Percentiles rank a stretch among this genome's conserved stretches.
These are phyloP conservation scores for Cryptosporidium baileyi DNA, from an alignment of 169 alveolate species.

Conservation along the genomic window DNA sequence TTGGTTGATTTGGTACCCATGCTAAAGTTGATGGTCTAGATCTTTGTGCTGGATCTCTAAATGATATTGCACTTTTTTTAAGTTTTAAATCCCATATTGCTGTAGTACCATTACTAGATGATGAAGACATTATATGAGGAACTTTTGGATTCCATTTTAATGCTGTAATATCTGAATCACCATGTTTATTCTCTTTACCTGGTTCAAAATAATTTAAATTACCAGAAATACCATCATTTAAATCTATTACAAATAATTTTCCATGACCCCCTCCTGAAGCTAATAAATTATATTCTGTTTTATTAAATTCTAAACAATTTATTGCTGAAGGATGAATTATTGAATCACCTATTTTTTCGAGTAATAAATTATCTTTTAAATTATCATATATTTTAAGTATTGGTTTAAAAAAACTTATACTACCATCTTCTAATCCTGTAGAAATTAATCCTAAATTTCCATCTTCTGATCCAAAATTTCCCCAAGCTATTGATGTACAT, in stretches of 20 bases:
- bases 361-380: background rate
- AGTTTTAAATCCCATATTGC: conserved; percentile 85
- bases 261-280: conserved; percentile 80
- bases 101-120: conserved; percentile 80
- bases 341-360: conserved; percentile 8
- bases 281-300: conserved; percentile 70
- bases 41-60: conserved; percentile 83
- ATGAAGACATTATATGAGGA: conserved; percentile 84
- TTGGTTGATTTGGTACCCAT: conserved; percentile 85
- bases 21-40: conserved; percentile 81
- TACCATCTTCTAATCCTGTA: conserved; percentile 65
- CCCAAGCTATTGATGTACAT: conserved; percentile 69
- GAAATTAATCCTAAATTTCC: conserved; percentile 38
- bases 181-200: conserved; percentile 71
- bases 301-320: conserved; percentile 74
- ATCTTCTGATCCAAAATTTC: background rate
- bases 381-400: background rate
- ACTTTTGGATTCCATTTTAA: conserved; percentile 81
- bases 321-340: conserved; percentile 69
- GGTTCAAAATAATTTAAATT: conserved; percentile 53
- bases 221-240: conserved; percentile 65
- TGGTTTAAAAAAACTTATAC: conserved; percentile 16
- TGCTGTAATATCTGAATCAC: conserved; percentile 73
- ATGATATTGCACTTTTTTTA: conserved; percentile 82
- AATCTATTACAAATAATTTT: conserved; percentile 73